Base-by-base conservation (phyloP, 768 basidiomycete species). In the Leccinum uliginosum region DNA sequence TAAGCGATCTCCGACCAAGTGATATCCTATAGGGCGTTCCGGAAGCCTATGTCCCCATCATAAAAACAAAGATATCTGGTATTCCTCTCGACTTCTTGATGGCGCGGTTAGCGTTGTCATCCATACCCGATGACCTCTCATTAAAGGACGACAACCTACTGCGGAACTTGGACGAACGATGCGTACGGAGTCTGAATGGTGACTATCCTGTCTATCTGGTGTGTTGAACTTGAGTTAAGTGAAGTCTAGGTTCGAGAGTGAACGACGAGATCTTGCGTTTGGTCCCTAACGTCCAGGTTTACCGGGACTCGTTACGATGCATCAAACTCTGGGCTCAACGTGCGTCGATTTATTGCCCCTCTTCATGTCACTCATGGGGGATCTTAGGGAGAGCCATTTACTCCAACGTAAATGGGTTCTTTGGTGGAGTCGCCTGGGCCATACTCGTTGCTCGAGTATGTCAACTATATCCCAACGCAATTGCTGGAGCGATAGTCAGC, bases 401-500 rank as follows among this genome's bases (percentile, higher is more conserved):
- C 73, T 96, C 94, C 1, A 99, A 99, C 71, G 93, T 98, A 11
- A 93, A 93, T 65, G 97, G 96, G 19, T 99, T 98, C 72, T 82
- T 96, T 30, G 97, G 97, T 55, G 97, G 97, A 67, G 96, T 98
- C 2, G 96, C 95, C 27, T 99, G 97, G 97, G 92, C 96, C 4
- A 90, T 98, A 79, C 83, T 98, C 40, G 95, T 98, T n/a, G 97
- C 97, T 51, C 87, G 97, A 72, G 94, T 98, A 80, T 99, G 97
- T 75, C 97, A 99, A 68, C 75, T 99, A 54, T 99, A 98, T 72
- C 97, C 97, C 29, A 97, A 87, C 59, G 95, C 93, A 8, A 85
- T 86, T 57, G 93, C 95, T 12, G 93, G 94, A 15, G 92, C 91
- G 4, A 94, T 99, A 62, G 93, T 99, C 70, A 94, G 93, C 76